phyloP scores from a whole-genome alignment of 140 eudicot genomes.

The Cichorium intybus region DNA sequence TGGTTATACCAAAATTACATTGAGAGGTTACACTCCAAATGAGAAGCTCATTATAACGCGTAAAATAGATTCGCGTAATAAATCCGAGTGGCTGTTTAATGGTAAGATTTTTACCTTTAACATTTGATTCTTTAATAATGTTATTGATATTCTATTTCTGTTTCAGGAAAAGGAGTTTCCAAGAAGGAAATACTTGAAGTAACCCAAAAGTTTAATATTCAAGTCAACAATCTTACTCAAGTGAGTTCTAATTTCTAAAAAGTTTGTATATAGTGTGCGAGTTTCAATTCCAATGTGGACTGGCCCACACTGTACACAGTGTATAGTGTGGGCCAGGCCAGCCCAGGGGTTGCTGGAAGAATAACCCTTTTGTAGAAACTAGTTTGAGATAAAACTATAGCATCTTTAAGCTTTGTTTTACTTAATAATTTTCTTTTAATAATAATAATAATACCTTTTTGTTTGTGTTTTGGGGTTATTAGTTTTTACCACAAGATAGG shows the following conservation, averaged over 20 bases:
- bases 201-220: constrained; percentile 80
- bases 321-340: no score
- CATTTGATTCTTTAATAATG: neutral
- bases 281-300: neutral
- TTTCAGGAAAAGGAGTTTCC: constrained; percentile 62
- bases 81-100: constrained; percentile 88
- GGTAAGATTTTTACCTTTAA: constrained; percentile 40
- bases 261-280: neutral
- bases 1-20: constrained; percentile 65
- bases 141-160: constrained; percentile 10
- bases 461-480: constrained; percentile 21
- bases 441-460: no score
- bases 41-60: constrained; percentile 60
- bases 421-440: neutral
- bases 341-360: no score
- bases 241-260: constrained; percentile 47
- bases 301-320: no score
- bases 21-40: constrained; percentile 64
- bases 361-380: neutral
- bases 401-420: constrained; percentile 6
- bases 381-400: neutral
- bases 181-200: constrained; percentile 71
- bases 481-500: constrained; percentile 97
- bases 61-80: constrained; percentile 73
- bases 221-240: constrained; percentile 97